Base-by-base conservation (phyloP, 2,329 filamentous ascomycete genomes). In the Penicillium digitatum region DNA sequence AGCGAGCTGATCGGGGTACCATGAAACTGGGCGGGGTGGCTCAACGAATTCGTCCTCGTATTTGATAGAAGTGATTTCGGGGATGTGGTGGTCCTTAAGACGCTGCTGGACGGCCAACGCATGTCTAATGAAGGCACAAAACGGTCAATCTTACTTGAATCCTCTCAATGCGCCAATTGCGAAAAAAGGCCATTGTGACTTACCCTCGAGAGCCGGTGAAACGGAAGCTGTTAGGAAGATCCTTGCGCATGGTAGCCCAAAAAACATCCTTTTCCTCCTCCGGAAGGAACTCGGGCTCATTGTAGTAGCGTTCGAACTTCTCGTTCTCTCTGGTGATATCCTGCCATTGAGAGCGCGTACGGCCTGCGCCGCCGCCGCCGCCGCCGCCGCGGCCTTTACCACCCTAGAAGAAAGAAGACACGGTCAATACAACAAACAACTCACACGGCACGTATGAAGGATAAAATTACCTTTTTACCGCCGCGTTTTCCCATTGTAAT, bases 121-220 rank as follows among this genome's bases (percentile, higher is more conserved):
- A 76, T 99, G 93, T 59, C 88, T 90, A 65, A 24, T n/a, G 5
- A 42, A 42, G 2, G 24, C 26, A 9, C 14, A 26, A 29, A 48
- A 54, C 37, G 20, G 53, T 63, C 35, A 64, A 55, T 47, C 56
- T 54, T 18, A 34, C 26, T 38, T 34, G 44, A 34, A 46, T 43
- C 34, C 5, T 46, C 39, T 12, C 16, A 39, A n/a, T n/a, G 37
- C 22, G 18, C 12, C 26, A 38, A 37, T 48, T 51, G 62, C 58
- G 42, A 35, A 40, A 38, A 29, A 24, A 27, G 14, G 18, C 16
- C 18, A 46, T 57, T 34, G 12, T n/a, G 44, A 73, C 75, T 56
- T 80, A 90, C 87, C 90, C 89, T 81, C 93, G 95, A 44, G 91
- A 96, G 35, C 94, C 94, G 57, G 91, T 95, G 77, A 99, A 99